Evolutionary conservation across 2,329 filamentous ascomycete genomes (phyloP), one percentile per base, ranked within the genome.

Genomic region (Diaporthe velutina): DNA sequence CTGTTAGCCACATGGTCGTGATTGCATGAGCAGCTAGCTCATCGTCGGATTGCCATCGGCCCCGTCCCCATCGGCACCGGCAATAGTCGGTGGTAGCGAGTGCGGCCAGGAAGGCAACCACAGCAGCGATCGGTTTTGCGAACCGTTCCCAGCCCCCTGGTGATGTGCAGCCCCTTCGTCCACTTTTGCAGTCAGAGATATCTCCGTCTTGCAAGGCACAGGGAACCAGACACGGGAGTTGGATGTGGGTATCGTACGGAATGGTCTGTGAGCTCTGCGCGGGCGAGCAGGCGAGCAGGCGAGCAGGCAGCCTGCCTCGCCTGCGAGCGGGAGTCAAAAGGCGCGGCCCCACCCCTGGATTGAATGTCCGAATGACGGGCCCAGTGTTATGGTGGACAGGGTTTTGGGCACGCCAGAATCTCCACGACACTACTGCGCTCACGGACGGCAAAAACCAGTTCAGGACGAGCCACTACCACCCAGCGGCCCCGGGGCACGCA

Each of bases 361-460:
- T 76, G 70, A 73, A 73, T 52, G 68, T 73, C 73, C 75, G 61
- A 74, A 67, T 58, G 61, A 70, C 55, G 73, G 75, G n/a, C 68
- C 73, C 73, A 74, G 67, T 72, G 55, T 76, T 70, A 50, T 54
- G 54, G 54, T 48, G 75, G 64, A 25, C 75, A 71, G 40, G 75
- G 75, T 66, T 61, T 54, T 57, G 67, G 61, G 54, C 68, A 70
- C 64, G 54, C 61, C 55, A 67, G 68, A 58, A 72, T 66, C 50
- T 50, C 72, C 54, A 71, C 61, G 48, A 61, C 40, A 55, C 55
- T 61, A 64, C 60, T 48, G 61, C 54, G 72, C 61, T 74, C 64
- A 58, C 54, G 61, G 72, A 70, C 50, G 8, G n/a, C 54, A 64
- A 58, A 54, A 30, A 52, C 57, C 42, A 54, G 45, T 72, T 64